Base-by-base conservation (phyloP, 139 green algal genomes). In the Coelastrella sp. region DNA sequence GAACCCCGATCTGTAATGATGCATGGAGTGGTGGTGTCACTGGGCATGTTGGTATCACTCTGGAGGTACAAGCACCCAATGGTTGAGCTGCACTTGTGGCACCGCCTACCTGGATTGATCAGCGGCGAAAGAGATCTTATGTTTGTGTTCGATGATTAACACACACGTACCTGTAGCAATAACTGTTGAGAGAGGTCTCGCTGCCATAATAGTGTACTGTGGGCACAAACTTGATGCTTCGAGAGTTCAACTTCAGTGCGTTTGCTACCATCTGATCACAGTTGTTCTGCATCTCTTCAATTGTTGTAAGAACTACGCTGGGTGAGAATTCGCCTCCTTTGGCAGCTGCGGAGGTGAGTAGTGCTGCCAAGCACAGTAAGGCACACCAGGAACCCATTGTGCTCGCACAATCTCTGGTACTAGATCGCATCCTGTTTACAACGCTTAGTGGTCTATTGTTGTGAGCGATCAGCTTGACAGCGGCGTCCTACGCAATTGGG, bases 201-300 rank as follows among this genome's bases (percentile, higher is more conserved):
- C 50, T 73, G 67, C 80, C 80, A 43, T 73, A 82, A 71, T 83
- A 87, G 57, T 82, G 71, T 41, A 87, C 82, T 23, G 82, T 87
- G 3, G 82, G 82, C 57, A 87, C 82, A 67, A 87, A 87, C 71
- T 87, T 87, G 82, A 87, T 75, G 25, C 27, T 67, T 45, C 74
- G 64, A 6, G 69, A 43, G 11, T 82, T 82, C 11, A 82, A 40
- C 21, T 37, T 35, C 23, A 84, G 17, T 17, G 82, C 82, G 8
- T 75, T 73, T 27, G 76, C 23, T 27, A 87, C 82, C 69, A 82
- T 82, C 27, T 53, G 50, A 2, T 75, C 30, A 43, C 82, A 87
- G 38, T 71, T 51, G 50, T 75, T 59, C 25, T 48, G 48, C 69
- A 82, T 60, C 57, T 87, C 82, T 13, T 72, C 71, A 0, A 82